Base-by-base conservation (phyloP, 208 protist genomes). In the Phytomonas francai region DNA sequence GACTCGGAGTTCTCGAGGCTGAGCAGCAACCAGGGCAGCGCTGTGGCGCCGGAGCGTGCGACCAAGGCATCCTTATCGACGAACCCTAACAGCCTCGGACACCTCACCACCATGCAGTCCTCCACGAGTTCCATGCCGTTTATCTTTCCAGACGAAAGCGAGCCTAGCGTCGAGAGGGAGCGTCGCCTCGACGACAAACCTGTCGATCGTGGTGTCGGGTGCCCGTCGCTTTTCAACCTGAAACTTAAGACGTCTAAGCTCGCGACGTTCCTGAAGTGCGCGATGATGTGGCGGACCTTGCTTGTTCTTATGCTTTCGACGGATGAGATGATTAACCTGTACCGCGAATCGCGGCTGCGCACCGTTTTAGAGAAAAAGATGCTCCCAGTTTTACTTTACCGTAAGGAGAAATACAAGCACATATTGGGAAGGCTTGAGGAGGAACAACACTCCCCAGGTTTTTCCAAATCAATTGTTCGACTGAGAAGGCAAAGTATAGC, bases 221-320 rank as follows among this genome's bases (percentile, higher is more conserved):
- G 67, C 63, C n/a, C 59, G 29, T 36, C 59, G 54, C 39, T 27
- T 71, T 31, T 12, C 59, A 36, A 34, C 28, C 7, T 0, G 34
- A 19, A 45, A 49, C 67, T 45, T 12, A 78, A 61, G 65, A 86
- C 88, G 71, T 74, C 91, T 45, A 66, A 65, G 16, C 28, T 85
- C 59, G 86, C 86, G 6, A 57, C 75, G 30, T 67, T 74, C 22
- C 67, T 95, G 66, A 95, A 95, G 78, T 78, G 87, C 0, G 87
- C 79, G 54, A 76, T 78, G 57, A 92, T 92, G 85, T 95, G 90
- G 87, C 73, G 85, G 71, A 71, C 77, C 22, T 67, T 89, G 16
- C 69, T 92, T 29, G 67, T 77, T 2, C 73, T 76, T 19, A 74
- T 70, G 33, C 63, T 90, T 3, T 72, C 74, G 0, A 74, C 87